phyloP scores from a whole-genome alignment of 2,329 filamentous ascomycete genomes.

The Xylaria hypoxylon region DNA sequence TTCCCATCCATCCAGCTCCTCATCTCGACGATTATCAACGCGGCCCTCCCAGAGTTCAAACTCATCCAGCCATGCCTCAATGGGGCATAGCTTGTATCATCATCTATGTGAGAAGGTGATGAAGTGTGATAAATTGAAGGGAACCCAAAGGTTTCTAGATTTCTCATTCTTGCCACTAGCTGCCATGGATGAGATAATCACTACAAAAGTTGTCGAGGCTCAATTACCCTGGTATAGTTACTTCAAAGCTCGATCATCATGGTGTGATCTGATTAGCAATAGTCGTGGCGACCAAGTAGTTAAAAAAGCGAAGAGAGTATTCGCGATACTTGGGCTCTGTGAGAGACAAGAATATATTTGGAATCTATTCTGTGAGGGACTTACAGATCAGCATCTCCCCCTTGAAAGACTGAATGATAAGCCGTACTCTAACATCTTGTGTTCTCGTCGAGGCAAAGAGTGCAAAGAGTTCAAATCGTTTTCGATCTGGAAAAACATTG shows the following conservation, averaged over 20 bases:
- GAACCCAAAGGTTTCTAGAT: not conserved
- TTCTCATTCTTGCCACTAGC: constrained; percentile 13
- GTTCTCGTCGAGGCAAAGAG: not conserved
- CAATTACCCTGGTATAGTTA: not conserved
- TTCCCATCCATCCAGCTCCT: not conserved
- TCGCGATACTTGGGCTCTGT: constrained; percentile 16
- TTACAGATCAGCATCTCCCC: constrained; percentile 24
- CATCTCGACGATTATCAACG: not conserved
- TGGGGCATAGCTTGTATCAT: not conserved
- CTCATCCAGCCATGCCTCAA: not conserved
- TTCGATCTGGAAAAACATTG: not conserved
- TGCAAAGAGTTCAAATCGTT: constrained; percentile 17
- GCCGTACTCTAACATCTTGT: not conserved
- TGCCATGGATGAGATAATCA: constrained; percentile 14
- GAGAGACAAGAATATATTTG: not conserved
- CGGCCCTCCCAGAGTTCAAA: not conserved
- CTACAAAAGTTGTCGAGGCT: not conserved
- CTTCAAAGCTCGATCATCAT: not conserved
- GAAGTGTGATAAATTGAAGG: not conserved
- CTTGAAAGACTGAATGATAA: not conserved
- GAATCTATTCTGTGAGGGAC: constrained; percentile 18
- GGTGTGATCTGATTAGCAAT: not conserved
- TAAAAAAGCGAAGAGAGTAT: not conserved
- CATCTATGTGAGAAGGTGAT: not conserved
- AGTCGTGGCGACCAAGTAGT: not conserved